Percentiles rank a stretch among this genome's conserved stretches.
Evolutionary conservation across 805 yeast species (phyloP).

Genomic region (Saccharomycopsis fodiens): DNA sequence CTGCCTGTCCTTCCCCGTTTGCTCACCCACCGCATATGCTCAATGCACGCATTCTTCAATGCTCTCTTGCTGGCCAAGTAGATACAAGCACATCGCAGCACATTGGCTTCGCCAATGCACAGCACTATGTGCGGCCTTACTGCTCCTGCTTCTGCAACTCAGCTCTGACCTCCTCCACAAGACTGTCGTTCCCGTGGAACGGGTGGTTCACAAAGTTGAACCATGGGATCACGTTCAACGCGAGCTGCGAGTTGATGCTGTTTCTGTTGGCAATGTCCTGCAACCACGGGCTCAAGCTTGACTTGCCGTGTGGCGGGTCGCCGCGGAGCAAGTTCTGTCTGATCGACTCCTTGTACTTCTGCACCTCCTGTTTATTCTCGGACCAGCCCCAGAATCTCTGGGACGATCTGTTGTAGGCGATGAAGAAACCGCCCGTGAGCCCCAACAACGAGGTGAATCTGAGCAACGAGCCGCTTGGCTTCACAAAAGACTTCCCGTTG

Average conservation of each 20-base stretch:
- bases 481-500: slow-evolving; percentile 37
- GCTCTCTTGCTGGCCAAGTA: too few species aligned
- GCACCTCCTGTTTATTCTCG: slow-evolving; percentile 67
- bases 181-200: slow-evolving; percentile 62
- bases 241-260: slow-evolving; percentile 61
- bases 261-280: slow-evolving; percentile 72
- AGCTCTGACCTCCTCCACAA: slow-evolving; percentile 37
- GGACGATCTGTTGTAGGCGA: slow-evolving; percentile 60
- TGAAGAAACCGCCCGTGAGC: slow-evolving; percentile 61
- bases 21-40: too few species aligned
- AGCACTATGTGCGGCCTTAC: too few species aligned
- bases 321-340: slow-evolving; percentile 59
- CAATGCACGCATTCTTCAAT: too few species aligned
- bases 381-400: slow-evolving; percentile 71
- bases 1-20: too few species aligned
- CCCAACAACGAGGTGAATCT: slow-evolving; percentile 61
- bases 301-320: slow-evolving; percentile 58
- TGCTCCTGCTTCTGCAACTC: slow-evolving; percentile 22
- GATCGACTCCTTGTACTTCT: slow-evolving; percentile 65
- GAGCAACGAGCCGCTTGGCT: slow-evolving; percentile 46
- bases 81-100: too few species aligned
- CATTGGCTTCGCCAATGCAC: too few species aligned
- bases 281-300: slow-evolving; percentile 57
- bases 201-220: slow-evolving; percentile 77
- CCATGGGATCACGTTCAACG: slow-evolving; percentile 64